phyloP scores from a whole-genome alignment of 768 basidiomycete species.

The Trametes villosa region DNA sequence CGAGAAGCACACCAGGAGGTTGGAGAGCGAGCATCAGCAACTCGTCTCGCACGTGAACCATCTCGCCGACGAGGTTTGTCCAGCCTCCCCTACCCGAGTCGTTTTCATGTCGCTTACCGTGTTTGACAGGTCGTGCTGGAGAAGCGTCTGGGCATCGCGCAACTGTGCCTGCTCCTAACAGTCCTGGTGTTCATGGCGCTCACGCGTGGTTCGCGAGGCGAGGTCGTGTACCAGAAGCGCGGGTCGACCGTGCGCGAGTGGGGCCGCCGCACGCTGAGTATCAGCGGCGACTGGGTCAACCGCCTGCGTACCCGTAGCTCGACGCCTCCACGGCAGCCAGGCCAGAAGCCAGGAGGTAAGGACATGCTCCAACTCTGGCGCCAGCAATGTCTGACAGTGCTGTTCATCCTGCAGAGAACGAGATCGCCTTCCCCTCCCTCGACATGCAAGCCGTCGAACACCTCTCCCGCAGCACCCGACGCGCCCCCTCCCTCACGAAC shows the following conservation, averaged over 20 bases:
- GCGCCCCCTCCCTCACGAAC: not conserved
- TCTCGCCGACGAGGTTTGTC: conserved; percentile 77
- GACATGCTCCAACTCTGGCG: not conserved
- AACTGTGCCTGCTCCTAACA: conserved; percentile 80
- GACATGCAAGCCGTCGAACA: conserved; percentile 19
- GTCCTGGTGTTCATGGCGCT: conserved; percentile 87
- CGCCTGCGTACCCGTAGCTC: conserved; percentile 42
- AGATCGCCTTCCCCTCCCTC: conserved; percentile 24
- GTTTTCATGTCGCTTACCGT: not conserved
- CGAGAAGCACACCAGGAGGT: conserved; percentile 63
- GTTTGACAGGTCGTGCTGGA: conserved; percentile 73
- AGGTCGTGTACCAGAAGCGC: conserved; percentile 25
- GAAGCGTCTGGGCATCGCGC: conserved; percentile 87
- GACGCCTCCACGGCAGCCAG: conserved; percentile 20
- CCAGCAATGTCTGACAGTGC: not conserved
- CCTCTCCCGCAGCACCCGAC: not conserved
- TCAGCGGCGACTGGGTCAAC: conserved; percentile 58
- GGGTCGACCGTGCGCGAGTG: conserved; percentile 50
- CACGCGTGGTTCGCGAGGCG: conserved; percentile 69
- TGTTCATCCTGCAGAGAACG: conserved; percentile 7
- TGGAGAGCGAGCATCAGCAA: conserved; percentile 74
- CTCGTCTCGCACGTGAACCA: conserved; percentile 72
- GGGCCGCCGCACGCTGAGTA: conserved; percentile 57
- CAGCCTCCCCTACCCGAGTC: not conserved
- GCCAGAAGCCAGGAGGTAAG: conserved; percentile 16